phyloP scores from a whole-genome alignment of 1,284 basidiomycete genomes.

The Termitomyces sp. region DNA sequence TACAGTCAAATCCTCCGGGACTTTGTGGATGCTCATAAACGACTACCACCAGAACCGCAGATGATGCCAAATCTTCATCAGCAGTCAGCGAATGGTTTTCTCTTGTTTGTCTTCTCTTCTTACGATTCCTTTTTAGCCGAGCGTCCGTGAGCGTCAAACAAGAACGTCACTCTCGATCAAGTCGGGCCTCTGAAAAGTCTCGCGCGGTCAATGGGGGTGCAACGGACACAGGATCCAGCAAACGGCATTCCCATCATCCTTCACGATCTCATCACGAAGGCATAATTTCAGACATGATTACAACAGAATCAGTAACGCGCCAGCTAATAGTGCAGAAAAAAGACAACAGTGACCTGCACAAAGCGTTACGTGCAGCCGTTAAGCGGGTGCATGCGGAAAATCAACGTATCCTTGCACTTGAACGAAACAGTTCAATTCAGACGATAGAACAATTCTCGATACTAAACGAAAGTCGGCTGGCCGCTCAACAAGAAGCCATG shows the following conservation, averaged over 20 bases:
- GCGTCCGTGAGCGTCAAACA: background rate
- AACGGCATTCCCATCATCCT: conserved; percentile 9
- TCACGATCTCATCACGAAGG: conserved; percentile 27
- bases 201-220: background rate
- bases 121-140: background rate
- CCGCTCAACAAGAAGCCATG: conserved; percentile 47
- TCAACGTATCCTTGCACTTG: conserved; percentile 47
- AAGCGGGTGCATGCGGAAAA: conserved; percentile 51
- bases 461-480: conserved; percentile 46
- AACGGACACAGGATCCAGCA: conserved; percentile 9
- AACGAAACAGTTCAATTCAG: conserved; percentile 45
- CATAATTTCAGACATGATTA: conserved; percentile 25
- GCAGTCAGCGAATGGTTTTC: background rate
- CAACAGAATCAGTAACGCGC: conserved; percentile 41
- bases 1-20: conserved; percentile 12
- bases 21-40: conserved; percentile 10
- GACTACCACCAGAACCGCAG: conserved; percentile 1
- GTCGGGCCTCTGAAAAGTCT: conserved; percentile 10
- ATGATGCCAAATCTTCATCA: background rate
- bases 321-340: conserved; percentile 53
- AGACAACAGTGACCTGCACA: conserved; percentile 48
- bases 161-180: conserved; percentile 1
- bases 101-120: background rate
- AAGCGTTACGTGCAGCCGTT: conserved; percentile 45
- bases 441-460: conserved; percentile 45